A percentile compares a stretch with the other conserved stretches of the same genome.
Conservation (phyloP, 2,329 filamentous ascomycete genomes). For the Lachnellula hyalina region DNA sequence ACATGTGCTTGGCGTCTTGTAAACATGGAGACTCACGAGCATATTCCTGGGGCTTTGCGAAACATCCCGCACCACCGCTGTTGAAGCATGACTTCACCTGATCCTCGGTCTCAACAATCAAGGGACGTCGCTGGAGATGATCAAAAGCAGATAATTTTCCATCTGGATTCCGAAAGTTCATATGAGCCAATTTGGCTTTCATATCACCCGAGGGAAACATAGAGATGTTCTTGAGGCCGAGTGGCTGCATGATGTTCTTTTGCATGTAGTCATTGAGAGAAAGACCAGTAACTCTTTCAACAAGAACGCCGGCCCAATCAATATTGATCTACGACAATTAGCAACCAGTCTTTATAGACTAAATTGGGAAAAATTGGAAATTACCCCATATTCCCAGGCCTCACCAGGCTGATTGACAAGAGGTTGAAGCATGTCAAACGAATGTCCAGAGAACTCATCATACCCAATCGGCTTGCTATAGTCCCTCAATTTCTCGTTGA, state of each 20-base stretch:
- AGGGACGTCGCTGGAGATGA: slow-evolving; percentile 12
- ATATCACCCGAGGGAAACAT: slow-evolving; percentile 39
- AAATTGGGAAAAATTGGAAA: too few species aligned
- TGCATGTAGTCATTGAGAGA: slow-evolving; percentile 46
- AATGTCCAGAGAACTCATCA: slow-evolving; percentile 22
- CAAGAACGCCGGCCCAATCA: slow-evolving; percentile 48
- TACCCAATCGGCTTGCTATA: slow-evolving; percentile 39
- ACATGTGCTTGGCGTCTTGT: not conserved
- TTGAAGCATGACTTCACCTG: slow-evolving; percentile 38
- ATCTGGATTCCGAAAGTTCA: slow-evolving; percentile 45
- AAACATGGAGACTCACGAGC: slow-evolving; percentile 27
- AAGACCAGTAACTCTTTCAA: slow-evolving; percentile 41
- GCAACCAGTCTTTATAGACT: slow-evolving; percentile 20
- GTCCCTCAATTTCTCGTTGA: slow-evolving; percentile 45
- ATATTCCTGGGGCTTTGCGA: slow-evolving; percentile 55
- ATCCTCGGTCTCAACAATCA: slow-evolving; percentile 6
- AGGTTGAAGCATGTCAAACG: slow-evolving; percentile 17
- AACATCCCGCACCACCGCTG: slow-evolving; percentile 57
- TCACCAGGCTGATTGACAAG: slow-evolving; percentile 59
- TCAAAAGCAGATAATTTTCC: slow-evolving; percentile 29
- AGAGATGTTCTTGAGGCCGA: slow-evolving; percentile 28
- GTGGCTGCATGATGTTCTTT: slow-evolving; percentile 42
- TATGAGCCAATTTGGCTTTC: slow-evolving; percentile 48
- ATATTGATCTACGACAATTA: slow-evolving; percentile 38
- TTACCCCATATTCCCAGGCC: slow-evolving; percentile 56